These are phyloP conservation scores for Diversispora epigaea DNA, from an alignment of 192 early-diverging fungal genomes.

Conservation along the genomic window DNA sequence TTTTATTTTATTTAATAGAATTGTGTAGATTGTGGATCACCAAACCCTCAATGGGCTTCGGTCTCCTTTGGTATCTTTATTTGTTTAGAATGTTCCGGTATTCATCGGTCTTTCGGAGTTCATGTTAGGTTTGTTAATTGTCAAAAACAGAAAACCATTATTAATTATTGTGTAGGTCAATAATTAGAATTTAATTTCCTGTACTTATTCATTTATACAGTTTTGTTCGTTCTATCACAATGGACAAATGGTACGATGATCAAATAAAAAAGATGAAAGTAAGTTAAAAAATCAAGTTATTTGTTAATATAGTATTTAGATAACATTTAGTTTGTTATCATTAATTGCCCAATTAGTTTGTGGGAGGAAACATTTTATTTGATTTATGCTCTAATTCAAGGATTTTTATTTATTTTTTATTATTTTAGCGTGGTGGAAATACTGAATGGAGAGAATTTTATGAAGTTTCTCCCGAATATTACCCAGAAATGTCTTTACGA, in stretches of 20 bases:
- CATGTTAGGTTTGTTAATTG: conserved; percentile 54
- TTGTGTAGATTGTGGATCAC: conserved; percentile 90
- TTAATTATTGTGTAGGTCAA: neutral
- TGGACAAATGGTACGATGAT: conserved; percentile 97
- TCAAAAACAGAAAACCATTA: neutral
- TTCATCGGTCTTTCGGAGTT: conserved; percentile 82
- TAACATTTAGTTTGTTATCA: neutral
- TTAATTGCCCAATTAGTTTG: too few relatives aligned
- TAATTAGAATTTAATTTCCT: neutral
- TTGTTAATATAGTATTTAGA: neutral
- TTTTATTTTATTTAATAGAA: conserved; percentile 37
- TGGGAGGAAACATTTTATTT: too few relatives aligned
- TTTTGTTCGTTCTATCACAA: conserved; percentile 98
- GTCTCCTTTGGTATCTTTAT: conserved; percentile 95
- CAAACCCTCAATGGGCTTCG: conserved; percentile 86
- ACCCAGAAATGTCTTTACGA: conserved; percentile 67
- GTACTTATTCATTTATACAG: conserved; percentile 42
- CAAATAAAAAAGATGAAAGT: conserved; percentile 92
- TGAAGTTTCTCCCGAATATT: conserved; percentile 74
- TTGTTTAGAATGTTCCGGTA: conserved; percentile 91
- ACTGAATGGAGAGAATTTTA: conserved; percentile 83
- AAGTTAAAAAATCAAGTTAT: conserved; percentile 17
- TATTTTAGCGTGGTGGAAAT: conserved; percentile 77
- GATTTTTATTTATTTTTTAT: neutral
- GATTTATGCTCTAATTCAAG: too few relatives aligned